These are phyloP conservation scores for Neofusicoccum sp. DNA, from an alignment of 2,329 filamentous ascomycete species.

Conservation along the genomic window DNA sequence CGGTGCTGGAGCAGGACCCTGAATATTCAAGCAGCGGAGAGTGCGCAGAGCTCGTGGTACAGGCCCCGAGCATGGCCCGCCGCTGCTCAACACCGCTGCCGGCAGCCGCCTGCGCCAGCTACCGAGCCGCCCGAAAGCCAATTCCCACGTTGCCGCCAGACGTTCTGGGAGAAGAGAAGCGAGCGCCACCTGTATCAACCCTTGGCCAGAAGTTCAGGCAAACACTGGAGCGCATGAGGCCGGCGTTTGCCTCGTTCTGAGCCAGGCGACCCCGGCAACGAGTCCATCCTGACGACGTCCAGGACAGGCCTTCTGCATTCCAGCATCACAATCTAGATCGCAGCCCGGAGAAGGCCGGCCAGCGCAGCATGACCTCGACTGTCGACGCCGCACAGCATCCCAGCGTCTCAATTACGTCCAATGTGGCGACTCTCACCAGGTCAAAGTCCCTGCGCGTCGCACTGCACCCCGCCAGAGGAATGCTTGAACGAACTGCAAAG, in stretches of 20 bases:
- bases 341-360: not conserved
- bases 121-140: not conserved
- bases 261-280: not conserved
- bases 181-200: not conserved
- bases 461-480: not conserved
- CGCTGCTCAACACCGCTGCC: not conserved
- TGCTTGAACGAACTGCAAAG: not conserved
- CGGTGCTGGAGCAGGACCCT: not conserved
- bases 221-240: not conserved
- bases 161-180: not conserved
- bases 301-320: not conserved
- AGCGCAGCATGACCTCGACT: not conserved
- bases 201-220: slow-evolving; percentile 1
- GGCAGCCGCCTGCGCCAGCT: not conserved
- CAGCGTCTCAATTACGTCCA: not conserved
- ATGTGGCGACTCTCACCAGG: slow-evolving; percentile 13
- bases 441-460: slow-evolving; percentile 1
- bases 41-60: not conserved
- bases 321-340: not conserved
- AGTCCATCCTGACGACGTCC: not conserved
- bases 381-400: slow-evolving; percentile 3
- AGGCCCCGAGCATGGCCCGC: slow-evolving; percentile 1
- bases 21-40: slow-evolving; percentile 2
- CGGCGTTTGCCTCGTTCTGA: not conserved
- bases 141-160: not conserved